Conservation (phyloP, 306 rosid species). For the Gillenia trifoliata region DNA sequence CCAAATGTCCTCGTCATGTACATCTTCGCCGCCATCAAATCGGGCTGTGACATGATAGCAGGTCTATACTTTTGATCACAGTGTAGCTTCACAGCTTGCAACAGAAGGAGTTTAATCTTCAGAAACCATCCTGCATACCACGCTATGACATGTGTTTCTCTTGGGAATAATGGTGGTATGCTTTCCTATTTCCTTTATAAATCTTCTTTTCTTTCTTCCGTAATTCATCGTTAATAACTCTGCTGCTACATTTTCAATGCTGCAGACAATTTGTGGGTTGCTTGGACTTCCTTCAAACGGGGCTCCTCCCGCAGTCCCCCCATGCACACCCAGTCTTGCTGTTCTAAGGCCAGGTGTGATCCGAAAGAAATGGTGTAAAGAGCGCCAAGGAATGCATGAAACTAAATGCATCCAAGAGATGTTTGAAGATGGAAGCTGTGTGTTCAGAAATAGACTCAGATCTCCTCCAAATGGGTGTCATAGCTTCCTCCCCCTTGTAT, state of each 20-base stretch:
- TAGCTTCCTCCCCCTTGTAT: too few relatives aligned
- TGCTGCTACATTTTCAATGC: not conserved
- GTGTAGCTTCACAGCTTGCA: slow-evolving; percentile 87
- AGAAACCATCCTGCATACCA: slow-evolving; percentile 85
- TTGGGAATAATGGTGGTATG: slow-evolving; percentile 72
- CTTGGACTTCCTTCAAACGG: slow-evolving; percentile 95
- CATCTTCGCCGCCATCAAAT: slow-evolving; percentile 65
- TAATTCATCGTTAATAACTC: not conserved
- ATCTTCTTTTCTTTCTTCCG: not conserved
- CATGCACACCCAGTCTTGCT: slow-evolving; percentile 90
- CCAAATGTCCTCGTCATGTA: slow-evolving; percentile 46
- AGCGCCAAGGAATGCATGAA: slow-evolving; percentile 68
- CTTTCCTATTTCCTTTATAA: not conserved
- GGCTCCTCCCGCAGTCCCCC: slow-evolving; percentile 97
- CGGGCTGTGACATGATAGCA: slow-evolving; percentile 76
- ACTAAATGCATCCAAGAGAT: slow-evolving; percentile 45
- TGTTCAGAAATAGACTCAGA: slow-evolving; percentile 52
- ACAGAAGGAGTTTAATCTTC: slow-evolving; percentile 86
- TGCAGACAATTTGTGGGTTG: slow-evolving; percentile 82
- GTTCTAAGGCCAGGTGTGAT: slow-evolving; percentile 78
- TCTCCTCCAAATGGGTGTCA: slow-evolving; percentile 52
- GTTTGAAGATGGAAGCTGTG: slow-evolving; percentile 64
- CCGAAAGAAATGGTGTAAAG: slow-evolving; percentile 60
- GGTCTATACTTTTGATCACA: slow-evolving; percentile 86
- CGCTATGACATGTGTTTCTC: slow-evolving; percentile 67